Evolutionary conservation across 1,284 basidiomycete species (phyloP).

Genomic region (Ceratorhiza oryzae-sativae): DNA sequence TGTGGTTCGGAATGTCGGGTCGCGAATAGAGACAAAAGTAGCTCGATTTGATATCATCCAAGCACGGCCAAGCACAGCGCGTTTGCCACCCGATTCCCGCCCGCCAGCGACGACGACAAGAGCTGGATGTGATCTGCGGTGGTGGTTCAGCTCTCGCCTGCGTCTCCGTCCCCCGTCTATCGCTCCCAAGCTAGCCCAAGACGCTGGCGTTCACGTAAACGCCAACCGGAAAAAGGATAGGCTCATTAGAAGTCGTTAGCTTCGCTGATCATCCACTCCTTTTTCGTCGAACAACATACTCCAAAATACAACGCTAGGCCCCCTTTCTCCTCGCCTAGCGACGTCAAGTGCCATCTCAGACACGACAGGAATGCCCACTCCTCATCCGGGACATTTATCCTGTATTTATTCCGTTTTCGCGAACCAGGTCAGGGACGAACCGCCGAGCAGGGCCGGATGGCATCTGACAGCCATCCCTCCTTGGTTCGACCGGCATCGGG

Average conservation of each 20-base stretch:
- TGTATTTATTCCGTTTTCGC: slow-evolving; percentile 18
- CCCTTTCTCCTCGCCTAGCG: not conserved
- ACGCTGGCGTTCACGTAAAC: too few species aligned
- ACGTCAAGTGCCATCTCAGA: not conserved
- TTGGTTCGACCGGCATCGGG: slow-evolving; percentile 5
- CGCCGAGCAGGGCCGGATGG: slow-evolving; percentile 11
- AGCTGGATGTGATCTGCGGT: too few species aligned
- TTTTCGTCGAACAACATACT: not conserved
- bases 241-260: not conserved
- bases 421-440: not conserved
- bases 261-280: not conserved
- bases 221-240: not conserved
- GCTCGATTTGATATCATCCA: not conserved
- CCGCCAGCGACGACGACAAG: too few species aligned
- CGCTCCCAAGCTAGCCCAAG: too few species aligned
- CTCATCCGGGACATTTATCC: not conserved
- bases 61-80: not conserved
- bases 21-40: not conserved
- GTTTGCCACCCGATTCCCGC: slow-evolving; percentile 2
- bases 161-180: not conserved
- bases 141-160: not conserved
- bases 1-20: not conserved
- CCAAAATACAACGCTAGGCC: not conserved
- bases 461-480: slow-evolving; percentile 2
- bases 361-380: not conserved